These are phyloP conservation scores for Geranium brycei DNA, from an alignment of 345 rosid genomes.

Conservation along the genomic window DNA sequence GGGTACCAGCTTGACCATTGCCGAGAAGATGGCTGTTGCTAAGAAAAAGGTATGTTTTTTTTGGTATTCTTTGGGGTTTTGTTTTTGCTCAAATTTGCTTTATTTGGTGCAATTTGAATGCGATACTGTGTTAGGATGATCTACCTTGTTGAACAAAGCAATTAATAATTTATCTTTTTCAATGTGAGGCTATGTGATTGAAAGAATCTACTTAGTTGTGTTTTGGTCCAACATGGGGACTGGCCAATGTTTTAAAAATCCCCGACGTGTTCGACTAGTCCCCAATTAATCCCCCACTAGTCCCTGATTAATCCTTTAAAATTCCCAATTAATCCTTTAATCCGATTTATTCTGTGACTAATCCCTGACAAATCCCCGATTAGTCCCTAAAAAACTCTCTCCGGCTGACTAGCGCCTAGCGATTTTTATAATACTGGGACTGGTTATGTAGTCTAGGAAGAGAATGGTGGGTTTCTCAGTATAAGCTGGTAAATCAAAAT, in stretches of 20 bases:
- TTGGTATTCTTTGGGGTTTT: background rate
- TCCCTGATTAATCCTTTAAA: too few relatives aligned
- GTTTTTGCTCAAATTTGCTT: background rate
- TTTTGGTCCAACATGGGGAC: background rate
- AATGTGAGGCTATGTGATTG: background rate
- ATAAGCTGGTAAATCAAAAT: background rate
- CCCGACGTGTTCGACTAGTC: too few relatives aligned
- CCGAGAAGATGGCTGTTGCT: conserved; percentile 48
- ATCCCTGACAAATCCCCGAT: too few relatives aligned
- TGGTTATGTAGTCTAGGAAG: background rate
- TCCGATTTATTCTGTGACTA: too few relatives aligned
- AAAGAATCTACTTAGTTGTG: background rate
- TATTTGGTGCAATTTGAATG: background rate
- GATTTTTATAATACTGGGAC: too few relatives aligned
- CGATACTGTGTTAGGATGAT: background rate
- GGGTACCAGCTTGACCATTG: conserved; percentile 41
- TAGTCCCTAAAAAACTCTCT: too few relatives aligned
- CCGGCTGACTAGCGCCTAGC: too few relatives aligned
- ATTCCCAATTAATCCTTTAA: too few relatives aligned
- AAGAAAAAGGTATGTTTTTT: conserved; percentile 48
- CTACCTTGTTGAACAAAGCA: background rate
- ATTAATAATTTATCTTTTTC: background rate
- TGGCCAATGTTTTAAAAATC: too few relatives aligned
- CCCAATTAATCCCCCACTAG: too few relatives aligned
- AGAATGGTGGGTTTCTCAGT: too few relatives aligned